These are phyloP conservation scores for Manihot esculenta DNA, from an alignment of 441 rosid species.

Conservation along the genomic window DNA sequence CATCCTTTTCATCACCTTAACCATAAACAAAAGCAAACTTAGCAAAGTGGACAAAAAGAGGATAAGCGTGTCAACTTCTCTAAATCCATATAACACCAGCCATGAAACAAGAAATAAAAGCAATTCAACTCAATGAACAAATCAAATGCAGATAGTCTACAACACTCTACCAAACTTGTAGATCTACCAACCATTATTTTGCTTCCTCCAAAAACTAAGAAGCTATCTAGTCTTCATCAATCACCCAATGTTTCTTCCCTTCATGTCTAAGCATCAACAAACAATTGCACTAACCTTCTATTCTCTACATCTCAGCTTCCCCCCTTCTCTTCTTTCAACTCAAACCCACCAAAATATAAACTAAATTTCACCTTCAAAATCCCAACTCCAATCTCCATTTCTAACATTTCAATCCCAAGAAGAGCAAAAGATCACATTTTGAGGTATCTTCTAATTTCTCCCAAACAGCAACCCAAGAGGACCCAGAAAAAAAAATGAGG, in stretches of 20 bases:
- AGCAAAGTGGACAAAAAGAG: background rate
- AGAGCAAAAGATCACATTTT: slow-evolving; percentile 12
- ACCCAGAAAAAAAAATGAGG: slow-evolving; percentile 41
- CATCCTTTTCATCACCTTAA: slow-evolving; percentile 2
- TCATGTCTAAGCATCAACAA: slow-evolving; percentile 58
- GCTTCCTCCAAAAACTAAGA: slow-evolving; percentile 51
- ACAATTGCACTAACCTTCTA: slow-evolving; percentile 9
- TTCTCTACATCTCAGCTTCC: slow-evolving; percentile 8
- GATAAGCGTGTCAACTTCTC: slow-evolving; percentile 1
- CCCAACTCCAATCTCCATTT: slow-evolving; percentile 8
- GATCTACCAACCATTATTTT: slow-evolving; percentile 40
- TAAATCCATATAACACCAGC: background rate
- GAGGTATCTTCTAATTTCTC: background rate
- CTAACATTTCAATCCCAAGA: slow-evolving; percentile 11
- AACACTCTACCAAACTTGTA: slow-evolving; percentile 34
- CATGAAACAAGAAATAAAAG: slow-evolving; percentile 13
- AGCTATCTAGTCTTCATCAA: slow-evolving; percentile 64
- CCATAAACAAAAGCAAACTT: slow-evolving; percentile 11
- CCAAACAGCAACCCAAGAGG: no score
- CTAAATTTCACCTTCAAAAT: slow-evolving; percentile 7
- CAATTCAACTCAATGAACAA: slow-evolving; percentile 11
- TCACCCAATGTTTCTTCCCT: slow-evolving; percentile 43
- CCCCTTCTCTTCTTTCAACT: background rate
- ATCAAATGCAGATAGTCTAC: background rate
- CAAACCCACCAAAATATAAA: slow-evolving; percentile 19